Evolutionary conservation across 352 stramenopile genomes (phyloP), one percentile per base, ranked within the genome.

Genomic region (Aphanomyces invadans): DNA sequence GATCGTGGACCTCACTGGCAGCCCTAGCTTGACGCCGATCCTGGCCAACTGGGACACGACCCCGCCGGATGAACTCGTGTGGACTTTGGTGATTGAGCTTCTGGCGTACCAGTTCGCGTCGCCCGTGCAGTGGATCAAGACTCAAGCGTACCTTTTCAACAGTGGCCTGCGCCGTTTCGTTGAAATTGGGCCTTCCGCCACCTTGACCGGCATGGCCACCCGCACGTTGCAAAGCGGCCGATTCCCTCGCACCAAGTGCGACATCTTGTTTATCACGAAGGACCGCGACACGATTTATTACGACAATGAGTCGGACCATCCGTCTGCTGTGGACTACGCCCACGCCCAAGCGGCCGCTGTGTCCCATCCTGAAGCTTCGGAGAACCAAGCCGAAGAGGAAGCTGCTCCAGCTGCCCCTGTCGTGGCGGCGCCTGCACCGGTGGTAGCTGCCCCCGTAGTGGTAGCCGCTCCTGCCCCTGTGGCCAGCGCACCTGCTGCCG

Each of bases 51-150:
- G 85, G 85, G 31, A 86, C 55, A 54, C 87, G 51, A 83, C 78
- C 32, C 80, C 83, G 15, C 77, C 75, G 55, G 76, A 79, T n/a
- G 80, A 92, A 60, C 73, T 90, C 0, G 83, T 75, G 31, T 81
- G 90, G 44, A 68, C 88, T 31, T 77, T 96, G 26, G 71, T 96
- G 5, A 81, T 94, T 31, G 87, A 96, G 75, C 71, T 96, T 15
- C 63, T 96, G 28, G 86, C 86, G 26, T 94, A 94, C 74, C 87
- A 96, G 72, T 95, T 96, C 62, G 87, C 87, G 25, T 93, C 81
- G 4, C 87, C 87, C 3, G 86, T 96, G 17, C 86, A 92, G 67
- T 96, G 87, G 87, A 96, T 96, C 59, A 88, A 91, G 73, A 93
- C 87, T 3, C 87, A 95, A 71, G 70, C 74, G 39, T 74, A 86